These are phyloP conservation scores for Aspergillus jensenii DNA, from an alignment of 2,329 filamentous ascomycete genomes.

Conservation along the genomic window DNA sequence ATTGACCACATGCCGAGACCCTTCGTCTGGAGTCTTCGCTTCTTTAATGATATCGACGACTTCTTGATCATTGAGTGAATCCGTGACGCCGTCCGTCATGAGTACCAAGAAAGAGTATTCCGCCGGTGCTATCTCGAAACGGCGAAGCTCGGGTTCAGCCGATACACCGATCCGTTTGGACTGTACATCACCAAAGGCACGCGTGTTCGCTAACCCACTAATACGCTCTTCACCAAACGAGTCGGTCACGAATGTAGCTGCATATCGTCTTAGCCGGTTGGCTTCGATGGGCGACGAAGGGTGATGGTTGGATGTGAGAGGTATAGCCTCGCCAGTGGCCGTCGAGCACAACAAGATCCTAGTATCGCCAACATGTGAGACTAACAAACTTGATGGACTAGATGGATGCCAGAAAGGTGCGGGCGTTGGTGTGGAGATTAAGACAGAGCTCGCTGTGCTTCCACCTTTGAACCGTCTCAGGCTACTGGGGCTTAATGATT, in stretches of 20 bases:
- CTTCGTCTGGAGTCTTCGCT: slow-evolving; percentile 85
- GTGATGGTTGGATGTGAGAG: slow-evolving; percentile 88
- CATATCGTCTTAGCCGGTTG: slow-evolving; percentile 78
- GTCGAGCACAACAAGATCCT: slow-evolving; percentile 88
- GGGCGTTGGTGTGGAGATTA: slow-evolving; percentile 89
- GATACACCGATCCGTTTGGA: slow-evolving; percentile 92
- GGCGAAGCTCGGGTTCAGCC: slow-evolving; percentile 85
- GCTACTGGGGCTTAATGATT: slow-evolving; percentile 63
- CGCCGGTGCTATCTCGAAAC: slow-evolving; percentile 75
- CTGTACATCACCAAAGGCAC: slow-evolving; percentile 88
- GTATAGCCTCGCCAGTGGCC: slow-evolving; percentile 72
- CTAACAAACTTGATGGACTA: slow-evolving; percentile 77
- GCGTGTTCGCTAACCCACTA: slow-evolving; percentile 86
- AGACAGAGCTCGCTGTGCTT: slow-evolving; percentile 83
- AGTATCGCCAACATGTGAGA: slow-evolving; percentile 92
- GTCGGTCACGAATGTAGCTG: slow-evolving; percentile 85
- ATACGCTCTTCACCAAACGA: slow-evolving; percentile 98
- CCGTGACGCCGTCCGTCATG: slow-evolving; percentile 84
- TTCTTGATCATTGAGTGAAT: slow-evolving; percentile 85
- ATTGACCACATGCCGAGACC: slow-evolving; percentile 72
- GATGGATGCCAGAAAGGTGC: slow-evolving; percentile 94
- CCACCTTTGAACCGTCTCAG: slow-evolving; percentile 83
- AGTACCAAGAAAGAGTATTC: slow-evolving; percentile 89
- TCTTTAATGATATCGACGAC: slow-evolving; percentile 96
- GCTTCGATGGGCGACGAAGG: slow-evolving; percentile 84